These are phyloP conservation scores for Cryphonectria parasitica DNA, from an alignment of 2,329 filamentous ascomycete genomes.

Conservation along the genomic window DNA sequence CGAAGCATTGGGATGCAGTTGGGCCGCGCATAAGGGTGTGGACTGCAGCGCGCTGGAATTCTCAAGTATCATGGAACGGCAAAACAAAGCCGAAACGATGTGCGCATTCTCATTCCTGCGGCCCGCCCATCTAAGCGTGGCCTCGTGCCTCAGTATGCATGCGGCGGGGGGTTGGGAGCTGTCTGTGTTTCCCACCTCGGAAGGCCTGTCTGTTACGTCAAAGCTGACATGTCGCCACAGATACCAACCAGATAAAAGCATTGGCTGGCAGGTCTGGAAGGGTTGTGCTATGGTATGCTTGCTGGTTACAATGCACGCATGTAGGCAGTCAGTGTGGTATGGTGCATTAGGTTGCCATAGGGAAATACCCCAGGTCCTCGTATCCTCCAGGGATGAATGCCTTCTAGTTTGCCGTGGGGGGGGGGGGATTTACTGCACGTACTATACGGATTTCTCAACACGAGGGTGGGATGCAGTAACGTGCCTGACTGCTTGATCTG, in stretches of 20 bases:
- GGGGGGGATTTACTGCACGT: background rate
- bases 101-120: background rate
- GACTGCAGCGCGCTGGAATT: slow-evolving; percentile 3
- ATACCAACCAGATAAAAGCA: background rate
- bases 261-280: background rate
- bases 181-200: background rate
- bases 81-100: background rate
- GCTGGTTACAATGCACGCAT: background rate
- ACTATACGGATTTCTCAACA: background rate
- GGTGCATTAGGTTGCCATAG: background rate
- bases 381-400: background rate
- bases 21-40: background rate
- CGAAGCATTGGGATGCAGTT: background rate
- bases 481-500: background rate
- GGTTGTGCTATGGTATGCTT: background rate
- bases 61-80: background rate
- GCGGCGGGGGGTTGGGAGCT: no score
- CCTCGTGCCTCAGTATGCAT: background rate
- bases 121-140: background rate
- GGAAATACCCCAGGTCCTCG: background rate
- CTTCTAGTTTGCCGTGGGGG: background rate
- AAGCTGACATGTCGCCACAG: background rate
- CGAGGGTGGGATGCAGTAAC: background rate
- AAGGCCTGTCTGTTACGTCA: background rate
- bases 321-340: background rate